Percentiles rank a stretch among this genome's conserved stretches.
Conservation (phyloP, 371 early-diverging fungal genomes). For the Entomophthora muscae region DNA sequence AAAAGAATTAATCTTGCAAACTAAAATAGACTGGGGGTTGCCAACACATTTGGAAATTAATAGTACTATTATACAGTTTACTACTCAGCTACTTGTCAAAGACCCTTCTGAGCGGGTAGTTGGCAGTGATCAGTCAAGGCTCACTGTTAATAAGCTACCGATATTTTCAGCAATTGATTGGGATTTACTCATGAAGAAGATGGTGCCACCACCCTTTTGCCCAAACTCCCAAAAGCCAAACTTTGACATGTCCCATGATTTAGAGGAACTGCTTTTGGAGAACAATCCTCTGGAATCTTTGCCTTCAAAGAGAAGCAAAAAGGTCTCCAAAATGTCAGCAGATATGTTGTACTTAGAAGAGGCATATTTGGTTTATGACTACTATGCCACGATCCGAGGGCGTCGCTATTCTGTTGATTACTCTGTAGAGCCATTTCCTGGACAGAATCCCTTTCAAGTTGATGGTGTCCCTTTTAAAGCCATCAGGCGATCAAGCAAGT, state of each 20-base stretch:
- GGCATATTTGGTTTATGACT: slow-evolving; percentile 14
- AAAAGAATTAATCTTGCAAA: neutral
- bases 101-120: slow-evolving; percentile 9
- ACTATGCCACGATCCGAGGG: too few relatives aligned
- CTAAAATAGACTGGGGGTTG: neutral
- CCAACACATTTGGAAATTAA: neutral
- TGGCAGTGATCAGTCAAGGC: slow-evolving; percentile 13
- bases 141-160: slow-evolving; percentile 16
- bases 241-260: slow-evolving; percentile 90
- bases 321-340: slow-evolving; percentile 10
- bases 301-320: slow-evolving; percentile 14
- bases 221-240: slow-evolving; percentile 42
- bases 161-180: slow-evolving; percentile 17
- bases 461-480: too few relatives aligned
- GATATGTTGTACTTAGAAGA: slow-evolving; percentile 16
- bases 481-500: too few relatives aligned
- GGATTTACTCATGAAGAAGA: slow-evolving; percentile 16
- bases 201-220: slow-evolving; percentile 18
- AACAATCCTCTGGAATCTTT: slow-evolving; percentile 66
- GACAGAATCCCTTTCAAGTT: too few relatives aligned
- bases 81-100: slow-evolving; percentile 4
- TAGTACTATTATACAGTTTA: too few relatives aligned
- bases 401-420: too few relatives aligned
- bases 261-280: slow-evolving; percentile 85
- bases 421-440: too few relatives aligned